Percentiles rank a stretch among this genome's conserved stretches.
phyloP scores from a whole-genome alignment of 2,329 filamentous ascomycete genomes.

The Aspergillus niger region DNA sequence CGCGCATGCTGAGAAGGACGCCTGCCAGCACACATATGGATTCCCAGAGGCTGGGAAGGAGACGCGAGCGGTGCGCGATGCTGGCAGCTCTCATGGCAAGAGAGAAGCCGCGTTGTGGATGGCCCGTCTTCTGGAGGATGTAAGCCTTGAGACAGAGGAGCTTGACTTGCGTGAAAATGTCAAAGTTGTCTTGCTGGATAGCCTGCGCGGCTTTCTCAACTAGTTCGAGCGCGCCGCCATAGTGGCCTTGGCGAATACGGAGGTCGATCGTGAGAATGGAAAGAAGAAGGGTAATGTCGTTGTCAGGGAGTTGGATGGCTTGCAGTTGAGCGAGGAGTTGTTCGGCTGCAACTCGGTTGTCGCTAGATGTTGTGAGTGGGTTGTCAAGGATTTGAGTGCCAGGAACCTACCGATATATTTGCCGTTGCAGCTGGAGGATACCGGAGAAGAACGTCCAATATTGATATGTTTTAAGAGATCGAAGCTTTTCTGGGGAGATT shows the following conservation, averaged over 20 bases:
- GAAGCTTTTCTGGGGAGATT: conserved; percentile 63
- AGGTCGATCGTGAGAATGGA: conserved; percentile 63
- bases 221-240: conserved; percentile 54
- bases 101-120: conserved; percentile 74
- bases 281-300: conserved; percentile 62
- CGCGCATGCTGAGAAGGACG: conserved; percentile 68
- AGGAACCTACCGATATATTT: conserved; percentile 43
- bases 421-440: conserved; percentile 44
- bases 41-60: conserved; percentile 72
- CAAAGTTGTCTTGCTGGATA: conserved; percentile 57
- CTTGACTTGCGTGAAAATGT: conserved; percentile 68
- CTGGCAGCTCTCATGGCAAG: conserved; percentile 73
- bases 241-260: conserved; percentile 56
- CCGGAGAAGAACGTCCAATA: conserved; percentile 47
- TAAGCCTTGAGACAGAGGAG: conserved; percentile 73
- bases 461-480: conserved; percentile 76
- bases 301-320: conserved; percentile 55
- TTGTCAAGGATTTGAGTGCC: not conserved
- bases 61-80: conserved; percentile 68
- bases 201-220: conserved; percentile 57
- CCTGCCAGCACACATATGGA: conserved; percentile 67
- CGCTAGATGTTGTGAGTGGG: conserved; percentile 39
- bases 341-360: conserved; percentile 59
- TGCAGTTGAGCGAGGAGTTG: conserved; percentile 61
- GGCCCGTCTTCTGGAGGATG: conserved; percentile 67